These are phyloP conservation scores for Eucalyptus pauciflora DNA, from an alignment of 345 rosid species.

Conservation along the genomic window DNA sequence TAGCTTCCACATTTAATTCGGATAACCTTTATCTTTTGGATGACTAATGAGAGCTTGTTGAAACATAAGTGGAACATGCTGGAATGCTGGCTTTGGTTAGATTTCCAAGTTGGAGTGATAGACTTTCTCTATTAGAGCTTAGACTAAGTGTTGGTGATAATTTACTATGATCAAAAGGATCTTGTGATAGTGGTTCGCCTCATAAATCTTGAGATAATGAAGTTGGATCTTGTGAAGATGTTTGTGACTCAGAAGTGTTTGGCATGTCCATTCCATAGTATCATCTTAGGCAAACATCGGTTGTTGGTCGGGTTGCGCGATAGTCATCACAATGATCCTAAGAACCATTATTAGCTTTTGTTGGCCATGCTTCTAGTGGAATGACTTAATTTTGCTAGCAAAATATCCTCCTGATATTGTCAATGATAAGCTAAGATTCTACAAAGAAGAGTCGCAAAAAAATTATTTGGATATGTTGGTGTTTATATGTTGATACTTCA, in stretches of 20 bases:
- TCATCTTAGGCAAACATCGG: background rate
- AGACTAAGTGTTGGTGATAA: fast-evolving
- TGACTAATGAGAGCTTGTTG: background rate
- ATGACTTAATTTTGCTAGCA: background rate
- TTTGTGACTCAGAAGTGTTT: fast-evolving
- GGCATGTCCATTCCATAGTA: too few species aligned
- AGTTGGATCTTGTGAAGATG: background rate
- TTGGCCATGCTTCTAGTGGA: background rate
- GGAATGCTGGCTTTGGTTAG: background rate
- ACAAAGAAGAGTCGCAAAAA: background rate
- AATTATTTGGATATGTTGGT: too few species aligned
- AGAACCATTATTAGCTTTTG: background rate
- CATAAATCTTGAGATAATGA: background rate
- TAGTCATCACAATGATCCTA: too few species aligned
- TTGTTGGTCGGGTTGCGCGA: fast-evolving
- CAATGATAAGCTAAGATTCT: background rate
- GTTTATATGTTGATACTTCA: background rate
- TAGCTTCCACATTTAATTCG: fast-evolving
- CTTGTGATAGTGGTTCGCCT: background rate
- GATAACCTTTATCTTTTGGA: background rate
- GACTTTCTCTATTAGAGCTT: background rate
- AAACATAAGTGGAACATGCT: background rate
- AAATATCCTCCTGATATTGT: background rate
- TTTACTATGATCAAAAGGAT: background rate
- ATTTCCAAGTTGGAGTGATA: background rate